Evolutionary conservation across 345 rosid genomes (phyloP).

Genomic region (Gynandropsis gynandra): DNA sequence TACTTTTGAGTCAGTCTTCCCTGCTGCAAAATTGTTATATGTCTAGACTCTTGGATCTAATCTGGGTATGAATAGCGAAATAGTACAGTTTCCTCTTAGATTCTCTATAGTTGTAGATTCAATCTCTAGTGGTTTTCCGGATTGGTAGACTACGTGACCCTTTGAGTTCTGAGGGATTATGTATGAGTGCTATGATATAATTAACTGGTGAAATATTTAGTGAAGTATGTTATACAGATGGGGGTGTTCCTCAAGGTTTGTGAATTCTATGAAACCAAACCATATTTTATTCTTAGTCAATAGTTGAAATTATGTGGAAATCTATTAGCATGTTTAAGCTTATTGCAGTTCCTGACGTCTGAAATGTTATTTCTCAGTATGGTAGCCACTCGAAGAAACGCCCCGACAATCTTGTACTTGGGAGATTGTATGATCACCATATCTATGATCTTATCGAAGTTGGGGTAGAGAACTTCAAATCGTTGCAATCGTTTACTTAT

Average conservation of each 20-base stretch:
- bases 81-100: not conserved
- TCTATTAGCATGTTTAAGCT: not conserved
- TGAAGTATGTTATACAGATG: not conserved
- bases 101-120: too few species aligned
- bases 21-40: too few species aligned
- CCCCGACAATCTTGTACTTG: constrained; percentile 80
- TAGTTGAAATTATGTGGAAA: not conserved
- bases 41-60: not conserved
- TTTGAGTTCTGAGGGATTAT: too few species aligned
- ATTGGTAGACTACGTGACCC: too few species aligned
- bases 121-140: not conserved
- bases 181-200: too few species aligned
- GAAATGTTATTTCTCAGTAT: constrained; percentile 36
- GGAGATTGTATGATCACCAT: constrained; percentile 76
- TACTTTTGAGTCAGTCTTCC: not conserved
- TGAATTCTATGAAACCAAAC: too few species aligned
- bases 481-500: constrained; percentile 49
- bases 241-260: too few species aligned
- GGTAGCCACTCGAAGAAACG: constrained; percentile 91
- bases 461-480: constrained; percentile 79
- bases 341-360: not conserved
- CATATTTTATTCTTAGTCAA: not conserved
- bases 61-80: constrained; percentile 1
- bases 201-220: too few species aligned
- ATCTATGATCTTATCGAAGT: constrained; percentile 89